Evolutionary conservation across 768 basidiomycete genomes (phyloP).

Genomic region (Russula dissimulans): DNA sequence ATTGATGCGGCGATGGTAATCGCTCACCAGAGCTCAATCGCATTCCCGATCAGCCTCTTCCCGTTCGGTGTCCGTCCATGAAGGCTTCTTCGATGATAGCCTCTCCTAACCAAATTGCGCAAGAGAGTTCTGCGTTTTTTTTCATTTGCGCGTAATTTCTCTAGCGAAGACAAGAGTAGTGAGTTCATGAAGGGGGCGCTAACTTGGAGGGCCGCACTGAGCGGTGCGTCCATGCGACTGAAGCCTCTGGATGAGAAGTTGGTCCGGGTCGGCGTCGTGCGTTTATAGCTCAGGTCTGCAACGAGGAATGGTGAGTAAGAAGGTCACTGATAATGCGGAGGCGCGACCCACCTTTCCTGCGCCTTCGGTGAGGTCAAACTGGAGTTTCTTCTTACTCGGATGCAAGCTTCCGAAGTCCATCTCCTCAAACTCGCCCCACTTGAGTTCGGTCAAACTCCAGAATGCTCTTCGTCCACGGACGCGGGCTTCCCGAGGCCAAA

Average conservation of each 20-base stretch:
- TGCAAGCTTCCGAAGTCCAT: conserved; percentile 62
- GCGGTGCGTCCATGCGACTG: conserved; percentile 62
- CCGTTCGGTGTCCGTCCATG: conserved; percentile 65
- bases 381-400: conserved; percentile 57
- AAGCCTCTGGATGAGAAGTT: conserved; percentile 85
- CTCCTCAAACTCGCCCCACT: conserved; percentile 87
- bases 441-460: conserved; percentile 67
- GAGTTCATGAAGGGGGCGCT: conserved; percentile 46
- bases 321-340: conserved; percentile 9
- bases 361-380: conserved; percentile 89
- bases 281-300: conserved; percentile 43
- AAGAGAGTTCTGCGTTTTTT: conserved; percentile 72
- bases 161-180: conserved; percentile 67
- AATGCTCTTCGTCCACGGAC: conserved; percentile 54
- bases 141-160: conserved; percentile 64
- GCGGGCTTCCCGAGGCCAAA: conserved; percentile 25
- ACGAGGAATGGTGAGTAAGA: conserved; percentile 30
- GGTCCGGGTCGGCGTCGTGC: conserved; percentile 80
- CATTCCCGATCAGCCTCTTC: conserved; percentile 79
- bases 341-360: conserved; percentile 53
- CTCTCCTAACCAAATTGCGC: conserved; percentile 87
- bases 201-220: conserved; percentile 79
- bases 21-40: conserved; percentile 83
- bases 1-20: not conserved
- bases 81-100: conserved; percentile 88